Evolutionary conservation across 805 yeast species (phyloP).

Genomic region (Myxozyma geophila): DNA sequence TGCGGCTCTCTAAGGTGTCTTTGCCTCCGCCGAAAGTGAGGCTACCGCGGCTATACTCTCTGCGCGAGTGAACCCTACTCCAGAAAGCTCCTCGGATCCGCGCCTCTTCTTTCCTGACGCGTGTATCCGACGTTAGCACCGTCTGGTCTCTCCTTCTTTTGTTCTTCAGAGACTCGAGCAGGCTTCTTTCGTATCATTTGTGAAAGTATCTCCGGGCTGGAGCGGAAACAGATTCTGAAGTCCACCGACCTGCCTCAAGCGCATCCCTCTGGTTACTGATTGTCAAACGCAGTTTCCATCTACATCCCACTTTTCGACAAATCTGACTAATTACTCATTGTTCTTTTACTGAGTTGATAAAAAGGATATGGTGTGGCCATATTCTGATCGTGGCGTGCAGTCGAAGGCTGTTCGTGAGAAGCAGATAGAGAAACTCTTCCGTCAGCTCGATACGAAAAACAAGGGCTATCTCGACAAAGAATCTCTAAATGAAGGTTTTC

Average conservation of each 20-base stretch:
- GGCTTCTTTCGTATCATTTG: too few relatives aligned
- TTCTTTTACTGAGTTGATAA: neutral
- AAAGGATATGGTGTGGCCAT: neutral
- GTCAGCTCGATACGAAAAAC: conserved; percentile 50
- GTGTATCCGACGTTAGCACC: neutral
- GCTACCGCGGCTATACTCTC: too few relatives aligned
- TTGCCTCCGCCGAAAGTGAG: too few relatives aligned
- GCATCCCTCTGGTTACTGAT: too few relatives aligned
- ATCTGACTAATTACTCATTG: too few relatives aligned
- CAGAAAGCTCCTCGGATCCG: neutral
- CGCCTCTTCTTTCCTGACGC: conserved; percentile 1
- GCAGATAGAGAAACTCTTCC: conserved; percentile 51
- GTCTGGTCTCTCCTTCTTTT: neutral
- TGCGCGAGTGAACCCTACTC: neutral
- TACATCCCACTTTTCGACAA: too few relatives aligned
- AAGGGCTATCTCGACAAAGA: conserved; percentile 48
- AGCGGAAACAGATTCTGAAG: too few relatives aligned
- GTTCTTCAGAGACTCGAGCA: too few relatives aligned
- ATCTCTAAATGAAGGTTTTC: conserved; percentile 49
- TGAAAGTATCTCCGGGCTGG: too few relatives aligned
- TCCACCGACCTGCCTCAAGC: too few relatives aligned
- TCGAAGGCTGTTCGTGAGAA: conserved; percentile 34
- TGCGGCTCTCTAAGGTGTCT: too few relatives aligned
- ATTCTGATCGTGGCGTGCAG: neutral
- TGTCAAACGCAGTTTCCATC: too few relatives aligned